These are phyloP conservation scores for Alternaria novae-zelandiae DNA, from an alignment of 2,329 filamentous ascomycete genomes.

Conservation along the genomic window DNA sequence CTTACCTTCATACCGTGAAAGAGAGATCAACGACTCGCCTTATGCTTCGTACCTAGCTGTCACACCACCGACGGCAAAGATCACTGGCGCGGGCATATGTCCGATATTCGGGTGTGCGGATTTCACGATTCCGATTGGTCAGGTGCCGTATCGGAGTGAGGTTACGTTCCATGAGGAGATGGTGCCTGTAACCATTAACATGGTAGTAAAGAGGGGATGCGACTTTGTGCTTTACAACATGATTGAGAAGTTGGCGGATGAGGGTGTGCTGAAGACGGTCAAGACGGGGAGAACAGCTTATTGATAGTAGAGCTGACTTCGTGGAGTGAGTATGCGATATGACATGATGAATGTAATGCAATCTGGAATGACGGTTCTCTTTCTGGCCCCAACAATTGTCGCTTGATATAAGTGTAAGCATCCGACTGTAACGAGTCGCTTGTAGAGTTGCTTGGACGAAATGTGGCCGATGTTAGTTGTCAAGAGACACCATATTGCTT, in stretches of 20 bases:
- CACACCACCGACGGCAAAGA: slow-evolving; percentile 36
- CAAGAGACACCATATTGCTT: slow-evolving; percentile 1
- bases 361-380: background rate
- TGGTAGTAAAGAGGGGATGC: slow-evolving; percentile 53
- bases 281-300: slow-evolving; percentile 51
- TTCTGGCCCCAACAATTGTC: background rate
- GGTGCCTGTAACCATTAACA: slow-evolving; percentile 52
- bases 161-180: slow-evolving; percentile 51
- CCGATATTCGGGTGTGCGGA: slow-evolving; percentile 50
- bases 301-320: background rate
- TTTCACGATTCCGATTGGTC: slow-evolving; percentile 53
- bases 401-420: background rate
- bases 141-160: slow-evolving; percentile 50
- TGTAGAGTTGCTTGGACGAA: background rate
- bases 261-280: slow-evolving; percentile 47
- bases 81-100: slow-evolving; percentile 45
- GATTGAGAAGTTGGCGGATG: slow-evolving; percentile 50
- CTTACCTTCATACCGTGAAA: slow-evolving; percentile 49
- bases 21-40: slow-evolving; percentile 40
- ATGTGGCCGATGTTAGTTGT: background rate
- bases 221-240: slow-evolving; percentile 53
- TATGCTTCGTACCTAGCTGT: slow-evolving; percentile 44
- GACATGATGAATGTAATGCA: background rate
- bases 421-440: background rate
- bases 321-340: background rate